A percentile compares a stretch with the other conserved stretches of the same genome.
Conservation (phyloP, 2,329 filamentous ascomycete genomes). For the Xylaria arbuscula region DNA sequence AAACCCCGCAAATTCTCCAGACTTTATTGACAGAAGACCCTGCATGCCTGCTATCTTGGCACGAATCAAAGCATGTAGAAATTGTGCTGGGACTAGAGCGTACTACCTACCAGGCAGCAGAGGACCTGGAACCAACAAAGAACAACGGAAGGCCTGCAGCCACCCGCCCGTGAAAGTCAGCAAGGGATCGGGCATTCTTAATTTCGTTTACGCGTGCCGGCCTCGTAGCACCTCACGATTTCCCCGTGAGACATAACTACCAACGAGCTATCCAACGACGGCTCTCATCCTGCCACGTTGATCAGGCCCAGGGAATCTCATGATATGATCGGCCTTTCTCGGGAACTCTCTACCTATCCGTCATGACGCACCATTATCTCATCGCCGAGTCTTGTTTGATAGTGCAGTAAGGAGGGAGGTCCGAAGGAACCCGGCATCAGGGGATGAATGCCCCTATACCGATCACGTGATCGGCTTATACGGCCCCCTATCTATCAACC, state of each 20-base stretch:
- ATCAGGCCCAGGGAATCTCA: conserved; percentile 1
- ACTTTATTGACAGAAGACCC: conserved; percentile 9
- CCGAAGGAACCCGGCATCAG: neutral
- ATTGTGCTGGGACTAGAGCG: neutral
- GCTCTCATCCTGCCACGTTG: neutral
- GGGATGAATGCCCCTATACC: conserved; percentile 19
- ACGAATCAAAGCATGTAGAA: neutral
- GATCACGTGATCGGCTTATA: conserved; percentile 36
- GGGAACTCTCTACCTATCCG: neutral
- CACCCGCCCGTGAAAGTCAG: neutral
- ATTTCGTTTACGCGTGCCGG: conserved; percentile 3
- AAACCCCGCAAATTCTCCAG: conserved; percentile 32
- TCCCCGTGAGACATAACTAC: neutral
- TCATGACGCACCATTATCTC: conserved; percentile 12
- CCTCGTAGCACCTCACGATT: neutral
- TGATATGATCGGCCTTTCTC: neutral
- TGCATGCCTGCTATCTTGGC: conserved; percentile 22
- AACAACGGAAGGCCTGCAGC: neutral
- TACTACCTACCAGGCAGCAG: neutral
- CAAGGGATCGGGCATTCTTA: neutral
- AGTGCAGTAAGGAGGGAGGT: conserved; percentile 1
- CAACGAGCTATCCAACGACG: conserved; percentile 3
- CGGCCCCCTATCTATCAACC: conserved; percentile 21
- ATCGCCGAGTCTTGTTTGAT: conserved; percentile 8
- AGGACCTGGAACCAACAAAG: neutral